phyloP scores from a whole-genome alignment of 495 filamentous ascomycete genomes.

The Chlorociboria aeruginascens region DNA sequence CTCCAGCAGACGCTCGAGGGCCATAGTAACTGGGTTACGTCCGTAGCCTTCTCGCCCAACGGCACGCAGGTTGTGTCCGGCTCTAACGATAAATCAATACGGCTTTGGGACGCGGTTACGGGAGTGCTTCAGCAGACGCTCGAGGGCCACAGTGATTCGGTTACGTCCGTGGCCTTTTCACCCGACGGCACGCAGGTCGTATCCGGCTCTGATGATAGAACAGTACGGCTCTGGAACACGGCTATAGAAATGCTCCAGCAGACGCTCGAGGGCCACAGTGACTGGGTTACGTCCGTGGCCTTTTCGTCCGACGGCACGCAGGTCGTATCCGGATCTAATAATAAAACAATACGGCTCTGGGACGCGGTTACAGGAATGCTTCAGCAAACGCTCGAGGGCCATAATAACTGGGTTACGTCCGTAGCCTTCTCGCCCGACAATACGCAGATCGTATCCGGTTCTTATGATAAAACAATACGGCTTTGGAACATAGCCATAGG shows the following conservation, averaged over 20 bases:
- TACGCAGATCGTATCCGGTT: slow-evolving; percentile 9
- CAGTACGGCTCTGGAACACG: slow-evolving; percentile 25
- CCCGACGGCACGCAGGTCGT: slow-evolving; percentile 23
- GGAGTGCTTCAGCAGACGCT: too few species aligned
- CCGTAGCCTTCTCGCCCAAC: slow-evolving; percentile 25
- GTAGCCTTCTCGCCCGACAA: slow-evolving; percentile 22
- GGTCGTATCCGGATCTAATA: slow-evolving; percentile 9
- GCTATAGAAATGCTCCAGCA: slow-evolving; percentile 3
- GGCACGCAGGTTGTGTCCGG: slow-evolving; percentile 1
- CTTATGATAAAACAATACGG: slow-evolving; percentile 7
- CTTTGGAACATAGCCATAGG: slow-evolving; percentile 14
- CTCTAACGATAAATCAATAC: neutral
- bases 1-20: slow-evolving; percentile 16
- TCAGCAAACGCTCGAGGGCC: slow-evolving; percentile 22
- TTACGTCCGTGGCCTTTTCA: too few species aligned
- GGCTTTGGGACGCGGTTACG: too few species aligned
- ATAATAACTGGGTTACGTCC: slow-evolving; percentile 11
- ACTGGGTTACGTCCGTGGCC: slow-evolving; percentile 3
- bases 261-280: slow-evolving; percentile 11
- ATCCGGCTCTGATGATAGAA: slow-evolving; percentile 22
- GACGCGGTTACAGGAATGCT: slow-evolving; percentile 11
- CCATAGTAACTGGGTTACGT: slow-evolving; percentile 13
- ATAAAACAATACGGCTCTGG: slow-evolving; percentile 16
- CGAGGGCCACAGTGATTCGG: slow-evolving; percentile 13
- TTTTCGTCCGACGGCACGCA: slow-evolving; percentile 10